Base-by-base conservation (phyloP, 2,329 filamentous ascomycete genomes). In the Epichloe elymi region DNA sequence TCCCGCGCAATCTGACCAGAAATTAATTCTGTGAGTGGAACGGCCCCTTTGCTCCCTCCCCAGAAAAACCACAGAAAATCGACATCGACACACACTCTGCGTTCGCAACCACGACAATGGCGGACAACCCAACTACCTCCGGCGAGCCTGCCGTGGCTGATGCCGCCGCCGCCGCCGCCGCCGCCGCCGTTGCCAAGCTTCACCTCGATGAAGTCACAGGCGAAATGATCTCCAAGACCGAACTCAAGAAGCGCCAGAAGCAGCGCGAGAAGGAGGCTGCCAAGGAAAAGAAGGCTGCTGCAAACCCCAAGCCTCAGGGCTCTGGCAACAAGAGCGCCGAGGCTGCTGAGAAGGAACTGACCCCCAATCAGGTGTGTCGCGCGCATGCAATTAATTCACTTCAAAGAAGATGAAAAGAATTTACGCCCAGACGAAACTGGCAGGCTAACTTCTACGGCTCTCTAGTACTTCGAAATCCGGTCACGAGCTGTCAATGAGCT, bases 161-260 rank as follows among this genome's bases (percentile, higher is more conserved):
- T 57, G 69, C 71, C 61, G 65, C 82, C 56, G 78, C 77, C 58
- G 69, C 71, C 56, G 78, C 77, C 59, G 69, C 71, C 61, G 65
- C 82, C 56, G 78, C 77, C 59, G 69, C 71, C 60, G 68, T 83
- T 58, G 78, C 78, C 63, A 88, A 91, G 72, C 77, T 95, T 59
- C 79, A 90, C 68, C 79, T 93, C 48, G 93, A 98, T 68, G 88
- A 94, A 64, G 88, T 90, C 57, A 97, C 93, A 14, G 93, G 93
- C 62, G 93, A 98, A 73, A 83, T 71, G 68, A 67, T 85, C 54
- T 90, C 86, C 73, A 90, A 90, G 82, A 80, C 82, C 15, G 85
- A 90, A 72, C 75, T 97, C 68, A 98, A 98, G 88, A 91, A 88
- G 75, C 83, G 91, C 63, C 81, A 90, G 74, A 98, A 98, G 87